Conservation (phyloP, 371 early-diverging fungal genomes). For the Mortierella sp. region DNA sequence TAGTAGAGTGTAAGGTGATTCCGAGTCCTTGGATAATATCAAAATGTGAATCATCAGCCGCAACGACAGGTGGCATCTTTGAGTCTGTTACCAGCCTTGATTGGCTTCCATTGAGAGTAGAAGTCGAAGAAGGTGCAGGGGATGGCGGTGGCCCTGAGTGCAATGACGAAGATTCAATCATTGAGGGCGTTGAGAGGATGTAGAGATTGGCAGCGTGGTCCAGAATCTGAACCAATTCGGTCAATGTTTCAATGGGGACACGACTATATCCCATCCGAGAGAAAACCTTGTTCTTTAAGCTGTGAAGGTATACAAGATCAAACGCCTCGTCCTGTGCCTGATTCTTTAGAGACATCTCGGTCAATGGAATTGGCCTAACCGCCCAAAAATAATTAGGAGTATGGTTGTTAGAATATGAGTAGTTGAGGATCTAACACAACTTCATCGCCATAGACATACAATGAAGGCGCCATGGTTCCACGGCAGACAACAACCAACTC, state of each 20-base stretch:
- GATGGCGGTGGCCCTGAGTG: background rate
- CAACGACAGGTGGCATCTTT: background rate
- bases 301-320: slow-evolving; percentile 78
- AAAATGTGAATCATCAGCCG: slow-evolving; percentile 12
- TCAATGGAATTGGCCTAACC: slow-evolving; percentile 62
- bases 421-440: background rate
- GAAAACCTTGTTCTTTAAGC: slow-evolving; percentile 76
- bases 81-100: background rate
- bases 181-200: slow-evolving; percentile 24
- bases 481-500: slow-evolving; percentile 78
- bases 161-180: slow-evolving; percentile 4
- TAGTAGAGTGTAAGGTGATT: slow-evolving; percentile 56
- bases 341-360: slow-evolving; percentile 73
- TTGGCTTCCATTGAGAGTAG: background rate
- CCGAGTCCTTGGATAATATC: slow-evolving; percentile 44
- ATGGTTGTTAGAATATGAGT: background rate
- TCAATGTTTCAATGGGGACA: slow-evolving; percentile 71
- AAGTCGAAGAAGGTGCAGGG: background rate
- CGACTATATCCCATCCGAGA: slow-evolving; percentile 75
- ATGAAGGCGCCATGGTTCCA: slow-evolving; percentile 77
- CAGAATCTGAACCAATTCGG: slow-evolving; percentile 70
- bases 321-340: slow-evolving; percentile 82
- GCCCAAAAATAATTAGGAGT: background rate
- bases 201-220: slow-evolving; percentile 63
- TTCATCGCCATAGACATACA: slow-evolving; percentile 61